phyloP scores from a whole-genome alignment of 2,329 filamentous ascomycete genomes.

The Pseudogymnoascus sp. region DNA sequence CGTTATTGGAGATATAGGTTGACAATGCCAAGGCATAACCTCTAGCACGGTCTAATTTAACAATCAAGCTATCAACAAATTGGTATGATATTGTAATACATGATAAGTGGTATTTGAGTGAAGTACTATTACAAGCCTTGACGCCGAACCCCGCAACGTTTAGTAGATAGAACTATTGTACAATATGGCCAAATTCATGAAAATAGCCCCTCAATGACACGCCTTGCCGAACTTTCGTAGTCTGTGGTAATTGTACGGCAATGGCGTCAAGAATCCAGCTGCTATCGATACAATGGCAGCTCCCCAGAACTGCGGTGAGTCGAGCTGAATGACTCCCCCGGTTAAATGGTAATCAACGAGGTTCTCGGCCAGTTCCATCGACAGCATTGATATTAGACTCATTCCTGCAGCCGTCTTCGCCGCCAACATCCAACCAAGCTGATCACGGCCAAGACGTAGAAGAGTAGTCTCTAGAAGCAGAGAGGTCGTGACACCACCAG shows the following conservation, averaged over 20 bases:
- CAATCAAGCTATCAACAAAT: neutral
- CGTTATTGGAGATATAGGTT: conserved; percentile 4
- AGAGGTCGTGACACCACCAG: conserved; percentile 43
- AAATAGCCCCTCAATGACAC: conserved; percentile 33
- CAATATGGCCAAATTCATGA: neutral
- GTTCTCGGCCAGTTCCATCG: conserved; percentile 50
- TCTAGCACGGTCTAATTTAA: neutral
- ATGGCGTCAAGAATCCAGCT: conserved; percentile 41
- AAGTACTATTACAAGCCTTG: neutral
- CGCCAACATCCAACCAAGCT: conserved; percentile 39
- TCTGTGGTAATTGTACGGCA: conserved; percentile 47
- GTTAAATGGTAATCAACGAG: conserved; percentile 48
- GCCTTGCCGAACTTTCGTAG: conserved; percentile 42
- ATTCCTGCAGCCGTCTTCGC: conserved; percentile 47
- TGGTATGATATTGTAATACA: neutral
- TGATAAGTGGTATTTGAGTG: neutral
- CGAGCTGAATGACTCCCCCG: conserved; percentile 40
- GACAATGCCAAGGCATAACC: neutral
- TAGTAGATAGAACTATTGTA: neutral
- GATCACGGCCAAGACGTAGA: conserved; percentile 41
- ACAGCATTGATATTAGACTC: conserved; percentile 52
- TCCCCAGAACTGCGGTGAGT: conserved; percentile 43
- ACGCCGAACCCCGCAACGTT: neutral
- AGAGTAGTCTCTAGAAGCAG: conserved; percentile 46
- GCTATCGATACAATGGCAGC: conserved; percentile 39